Evolutionary conservation across 345 rosid species (phyloP), one percentile per base, ranked within the genome.

Genomic region (Erucastrum elatum): DNA sequence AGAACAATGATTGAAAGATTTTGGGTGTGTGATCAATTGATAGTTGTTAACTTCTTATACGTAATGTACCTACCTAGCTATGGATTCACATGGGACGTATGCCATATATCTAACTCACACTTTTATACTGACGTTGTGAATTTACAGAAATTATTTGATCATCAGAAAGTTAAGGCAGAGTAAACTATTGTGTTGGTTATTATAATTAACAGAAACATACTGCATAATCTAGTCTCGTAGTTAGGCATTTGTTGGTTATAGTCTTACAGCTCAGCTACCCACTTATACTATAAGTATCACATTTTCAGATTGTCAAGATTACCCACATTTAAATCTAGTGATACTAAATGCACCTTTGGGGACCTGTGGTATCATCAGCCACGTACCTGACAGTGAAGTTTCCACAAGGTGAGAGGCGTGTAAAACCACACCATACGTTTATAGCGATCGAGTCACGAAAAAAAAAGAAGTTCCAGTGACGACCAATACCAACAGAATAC

Each of bases 381-480:
- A 64, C 26, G 70, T 74, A 49, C 53, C 6, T 49, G 64, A 64
- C 16, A 51, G 64, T 27, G 53, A 51, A 13, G 15, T 64, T 74
- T 74, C 71, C 37, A 8, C 33, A 64, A 34, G 39, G 8, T 26
- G 53, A 51, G 10, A 21, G 11, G 64, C 16, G 25, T 34, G 12
- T 11, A 74, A 74, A 51, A 31, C 49, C 33, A 17, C 46, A 39
- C 55, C 68, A 72, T 61, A 34, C 62, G 17, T 46, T 30, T 46
- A 63, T 30, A 63, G 21, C 21, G 21, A 21, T 21, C 21, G 21
- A 21, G 21, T 21, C 21, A 21, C 21, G 21, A 21, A 21, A 21
- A 21, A 21, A 21, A 21, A 21, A 21, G 21, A 21, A 21, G 34
- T 30, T 15, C 44, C 8, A 12, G 69, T 63, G n/a, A 46, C 77